These are phyloP conservation scores for Skeletonema tropicum DNA, from an alignment of 108 stramenopile species.

Conservation along the genomic window DNA sequence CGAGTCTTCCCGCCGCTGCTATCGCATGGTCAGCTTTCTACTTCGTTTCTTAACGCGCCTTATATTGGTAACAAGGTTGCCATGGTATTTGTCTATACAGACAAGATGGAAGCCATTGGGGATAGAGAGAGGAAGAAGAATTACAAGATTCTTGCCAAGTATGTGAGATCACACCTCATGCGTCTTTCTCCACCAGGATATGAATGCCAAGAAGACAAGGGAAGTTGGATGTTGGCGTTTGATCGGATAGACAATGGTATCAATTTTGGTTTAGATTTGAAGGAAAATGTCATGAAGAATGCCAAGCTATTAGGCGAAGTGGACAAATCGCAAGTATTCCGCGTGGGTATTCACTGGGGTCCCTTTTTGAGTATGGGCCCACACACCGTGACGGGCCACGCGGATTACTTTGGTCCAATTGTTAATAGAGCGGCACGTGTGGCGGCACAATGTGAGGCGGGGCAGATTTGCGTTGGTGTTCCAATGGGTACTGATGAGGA, in stretches of 20 bases:
- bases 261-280: constrained; percentile 49
- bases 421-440: constrained; percentile 56
- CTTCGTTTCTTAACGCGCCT: constrained; percentile 54
- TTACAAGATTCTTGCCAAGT: constrained; percentile 38
- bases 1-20: constrained; percentile 46
- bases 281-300: constrained; percentile 30
- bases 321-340: constrained; percentile 25
- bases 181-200: constrained; percentile 45
- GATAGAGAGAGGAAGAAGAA: constrained; percentile 40
- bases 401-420: constrained; percentile 59
- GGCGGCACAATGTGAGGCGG: constrained; percentile 42
- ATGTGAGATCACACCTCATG: constrained; percentile 46
- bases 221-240: constrained; percentile 56
- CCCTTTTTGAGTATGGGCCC: constrained; percentile 53
- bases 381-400: constrained; percentile 52
- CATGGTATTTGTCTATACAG: constrained; percentile 54
- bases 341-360: constrained; percentile 46
- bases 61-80: constrained; percentile 44
- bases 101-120: constrained; percentile 34
- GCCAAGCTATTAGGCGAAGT: constrained; percentile 22
- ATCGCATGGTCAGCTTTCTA: constrained; percentile 46
- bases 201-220: constrained; percentile 55
- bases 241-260: constrained; percentile 44
- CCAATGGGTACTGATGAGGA: constrained; percentile 40
- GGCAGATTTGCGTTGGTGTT: constrained; percentile 44